These are phyloP conservation scores for Bruguiera parviflora DNA, from an alignment of 345 rosid species.

Conservation along the genomic window DNA sequence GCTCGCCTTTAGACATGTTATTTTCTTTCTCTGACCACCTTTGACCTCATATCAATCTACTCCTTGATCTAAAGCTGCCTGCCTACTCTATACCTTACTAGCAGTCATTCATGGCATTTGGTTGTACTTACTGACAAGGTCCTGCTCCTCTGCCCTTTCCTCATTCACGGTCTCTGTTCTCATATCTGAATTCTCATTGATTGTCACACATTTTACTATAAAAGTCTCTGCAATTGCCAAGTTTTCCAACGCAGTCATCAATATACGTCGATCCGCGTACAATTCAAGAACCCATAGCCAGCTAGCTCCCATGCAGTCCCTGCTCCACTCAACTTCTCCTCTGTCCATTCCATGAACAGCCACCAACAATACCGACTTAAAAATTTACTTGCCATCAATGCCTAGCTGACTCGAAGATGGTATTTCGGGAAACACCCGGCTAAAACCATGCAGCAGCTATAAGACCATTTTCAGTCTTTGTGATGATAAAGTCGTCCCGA, in stretches of 20 bases:
- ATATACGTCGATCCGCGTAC: neutral
- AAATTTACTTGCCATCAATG: neutral
- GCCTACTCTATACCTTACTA: conserved; percentile 24
- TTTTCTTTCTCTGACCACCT: conserved; percentile 32
- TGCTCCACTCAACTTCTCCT: conserved; percentile 8
- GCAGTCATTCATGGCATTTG: conserved; percentile 35
- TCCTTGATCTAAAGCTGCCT: conserved; percentile 9
- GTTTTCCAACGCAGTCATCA: conserved; percentile 9
- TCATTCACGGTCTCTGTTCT: conserved; percentile 10
- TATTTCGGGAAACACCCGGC: neutral
- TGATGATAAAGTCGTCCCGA: neutral
- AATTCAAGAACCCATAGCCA: neutral
- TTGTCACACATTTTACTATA: conserved; percentile 23
- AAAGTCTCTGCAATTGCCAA: conserved; percentile 3
- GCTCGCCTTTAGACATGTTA: neutral
- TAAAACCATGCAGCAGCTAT: neutral
- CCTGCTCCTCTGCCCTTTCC: neutral
- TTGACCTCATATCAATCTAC: conserved; percentile 27
- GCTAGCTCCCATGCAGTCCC: conserved; percentile 4
- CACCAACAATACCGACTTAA: neutral
- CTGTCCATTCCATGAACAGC: conserved; percentile 7
- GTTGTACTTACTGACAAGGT: conserved; percentile 7
- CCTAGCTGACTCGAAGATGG: neutral
- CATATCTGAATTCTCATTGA: neutral
- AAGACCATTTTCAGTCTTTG: neutral